A percentile compares a stretch with the other conserved stretches of the same genome.
phyloP scores from a whole-genome alignment of 306 rosid genomes.

The Amphicarpaea edgeworthii region DNA sequence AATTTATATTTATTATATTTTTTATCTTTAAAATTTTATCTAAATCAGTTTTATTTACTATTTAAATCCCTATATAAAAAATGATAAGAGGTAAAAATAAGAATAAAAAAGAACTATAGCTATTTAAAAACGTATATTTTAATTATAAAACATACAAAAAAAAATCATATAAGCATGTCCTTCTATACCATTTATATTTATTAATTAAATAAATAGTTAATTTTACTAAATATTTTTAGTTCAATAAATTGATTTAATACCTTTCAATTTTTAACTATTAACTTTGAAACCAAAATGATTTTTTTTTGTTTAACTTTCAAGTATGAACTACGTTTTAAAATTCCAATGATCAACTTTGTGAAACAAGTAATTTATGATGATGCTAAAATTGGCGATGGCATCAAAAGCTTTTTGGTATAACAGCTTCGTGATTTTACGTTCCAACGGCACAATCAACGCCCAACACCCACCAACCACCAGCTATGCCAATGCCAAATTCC shows the following conservation, averaged over 20 bases:
- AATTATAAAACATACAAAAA: too few species aligned
- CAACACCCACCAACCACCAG: neutral
- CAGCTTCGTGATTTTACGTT: conserved; percentile 1
- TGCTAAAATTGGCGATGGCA: neutral
- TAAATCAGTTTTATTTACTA: too few species aligned
- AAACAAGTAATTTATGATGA: neutral
- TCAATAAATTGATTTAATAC: neutral
- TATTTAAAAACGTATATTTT: neutral
- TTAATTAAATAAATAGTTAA: too few species aligned
- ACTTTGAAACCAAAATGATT: neutral
- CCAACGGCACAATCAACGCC: neutral
- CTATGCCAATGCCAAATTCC: neutral
- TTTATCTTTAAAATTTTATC: too few species aligned
- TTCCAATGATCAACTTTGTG: neutral
- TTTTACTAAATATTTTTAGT: too few species aligned
- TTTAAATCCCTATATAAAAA: too few species aligned
- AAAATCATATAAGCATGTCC: too few species aligned
- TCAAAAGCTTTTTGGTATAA: neutral
- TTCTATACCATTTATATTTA: too few species aligned
- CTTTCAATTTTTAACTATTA: neutral
- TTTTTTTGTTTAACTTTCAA: neutral
- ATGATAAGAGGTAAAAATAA: too few species aligned
- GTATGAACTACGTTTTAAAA: neutral
- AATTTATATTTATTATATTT: too few species aligned
- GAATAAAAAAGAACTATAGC: neutral